A percentile compares a stretch with the other conserved stretches of the same genome.
Evolutionary conservation across 306 rosid species (phyloP).

Genomic region (Vigna unguiculata): DNA sequence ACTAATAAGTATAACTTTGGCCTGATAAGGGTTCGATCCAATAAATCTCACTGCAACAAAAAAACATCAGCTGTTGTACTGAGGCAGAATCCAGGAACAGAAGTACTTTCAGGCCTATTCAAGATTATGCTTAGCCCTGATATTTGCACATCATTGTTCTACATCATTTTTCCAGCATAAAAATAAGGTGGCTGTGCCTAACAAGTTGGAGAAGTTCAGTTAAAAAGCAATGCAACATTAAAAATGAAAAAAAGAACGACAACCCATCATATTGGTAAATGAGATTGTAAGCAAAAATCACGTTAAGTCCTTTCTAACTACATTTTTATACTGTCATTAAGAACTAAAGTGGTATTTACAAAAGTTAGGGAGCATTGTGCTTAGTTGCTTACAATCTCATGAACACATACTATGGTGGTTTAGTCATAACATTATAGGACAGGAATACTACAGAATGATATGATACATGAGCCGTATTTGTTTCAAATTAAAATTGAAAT

Average conservation of each 20-base stretch:
- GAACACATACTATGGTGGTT: not conserved
- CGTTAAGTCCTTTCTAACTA: not conserved
- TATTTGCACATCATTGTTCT: not conserved
- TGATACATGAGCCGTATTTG: not conserved
- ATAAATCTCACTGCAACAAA: not conserved
- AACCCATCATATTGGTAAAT: not conserved
- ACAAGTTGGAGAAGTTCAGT: not conserved
- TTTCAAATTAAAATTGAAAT: not conserved
- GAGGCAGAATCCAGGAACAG: not conserved
- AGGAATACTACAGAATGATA: not conserved
- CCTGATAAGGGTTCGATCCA: no score
- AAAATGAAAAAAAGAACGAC: not conserved
- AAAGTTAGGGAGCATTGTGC: not conserved
- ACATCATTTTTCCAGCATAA: slow-evolving; percentile 10
- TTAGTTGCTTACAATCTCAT: not conserved
- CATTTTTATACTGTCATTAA: not conserved
- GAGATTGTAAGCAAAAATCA: not conserved
- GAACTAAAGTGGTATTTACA: not conserved
- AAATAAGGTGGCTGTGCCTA: not conserved
- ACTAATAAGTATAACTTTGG: no score
- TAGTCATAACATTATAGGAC: not conserved
- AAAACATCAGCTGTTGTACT: not conserved
- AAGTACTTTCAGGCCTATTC: not conserved
- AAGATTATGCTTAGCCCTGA: not conserved
- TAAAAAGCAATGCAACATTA: not conserved